Evolutionary conservation across 805 yeast genomes (phyloP).

Genomic region (Yarrowia deformans): DNA sequence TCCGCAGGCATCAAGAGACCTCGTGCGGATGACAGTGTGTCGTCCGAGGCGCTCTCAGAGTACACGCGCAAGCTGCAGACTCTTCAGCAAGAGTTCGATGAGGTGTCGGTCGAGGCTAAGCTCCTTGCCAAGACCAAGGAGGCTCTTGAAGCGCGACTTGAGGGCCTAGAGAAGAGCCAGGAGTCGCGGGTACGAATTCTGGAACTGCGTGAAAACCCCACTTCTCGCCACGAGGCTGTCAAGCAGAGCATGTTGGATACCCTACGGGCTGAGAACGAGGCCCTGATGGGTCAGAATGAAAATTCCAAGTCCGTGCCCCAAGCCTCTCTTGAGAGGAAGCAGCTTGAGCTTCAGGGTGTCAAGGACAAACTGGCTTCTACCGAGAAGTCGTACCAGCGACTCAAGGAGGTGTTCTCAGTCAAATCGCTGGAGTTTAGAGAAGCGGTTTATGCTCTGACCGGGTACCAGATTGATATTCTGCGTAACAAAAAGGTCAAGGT

Average conservation of each 20-base stretch:
- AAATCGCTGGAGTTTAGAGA: slow-evolving; percentile 77
- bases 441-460: slow-evolving; percentile 70
- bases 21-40: slow-evolving; percentile 38
- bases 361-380: slow-evolving; percentile 41
- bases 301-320: slow-evolving; percentile 55
- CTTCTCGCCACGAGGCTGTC: slow-evolving; percentile 64
- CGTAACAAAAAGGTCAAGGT: slow-evolving; percentile 64
- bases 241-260: slow-evolving; percentile 60
- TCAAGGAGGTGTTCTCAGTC: slow-evolving; percentile 63
- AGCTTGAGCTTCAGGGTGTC: slow-evolving; percentile 46
- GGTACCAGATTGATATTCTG: slow-evolving; percentile 74
- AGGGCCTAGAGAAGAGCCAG: slow-evolving; percentile 40
- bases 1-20: slow-evolving; percentile 41
- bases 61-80: slow-evolving; percentile 24
- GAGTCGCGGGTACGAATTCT: slow-evolving; percentile 54
- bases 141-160: slow-evolving; percentile 39
- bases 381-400: slow-evolving; percentile 45
- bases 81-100: slow-evolving; percentile 25
- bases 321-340: slow-evolving; percentile 64
- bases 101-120: slow-evolving; percentile 37
- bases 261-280: slow-evolving; percentile 65
- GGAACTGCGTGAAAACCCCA: slow-evolving; percentile 72
- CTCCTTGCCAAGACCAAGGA: slow-evolving; percentile 44
- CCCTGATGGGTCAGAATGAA: slow-evolving; percentile 53
- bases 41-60: slow-evolving; percentile 16